Evolutionary conservation across 352 stramenopile species (phyloP).

Genomic region (Globisporangium abappressorium): DNA sequence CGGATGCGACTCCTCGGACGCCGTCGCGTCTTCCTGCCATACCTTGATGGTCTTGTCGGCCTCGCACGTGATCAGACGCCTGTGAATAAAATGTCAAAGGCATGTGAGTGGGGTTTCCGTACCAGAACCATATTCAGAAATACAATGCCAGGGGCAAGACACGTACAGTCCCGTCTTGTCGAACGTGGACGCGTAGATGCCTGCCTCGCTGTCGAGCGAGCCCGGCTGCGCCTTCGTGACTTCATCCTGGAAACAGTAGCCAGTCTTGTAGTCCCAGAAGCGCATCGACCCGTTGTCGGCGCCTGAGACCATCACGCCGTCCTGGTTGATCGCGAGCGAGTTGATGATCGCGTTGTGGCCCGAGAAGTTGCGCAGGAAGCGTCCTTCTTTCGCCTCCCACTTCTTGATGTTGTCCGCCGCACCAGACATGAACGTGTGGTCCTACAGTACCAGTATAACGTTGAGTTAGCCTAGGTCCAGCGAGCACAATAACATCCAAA

Average conservation of each 20-base stretch:
- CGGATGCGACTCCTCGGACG: slow-evolving; percentile 94
- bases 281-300: slow-evolving; percentile 97
- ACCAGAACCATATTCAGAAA: slow-evolving; percentile 3
- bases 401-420: slow-evolving; percentile 99
- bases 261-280: slow-evolving; percentile 99
- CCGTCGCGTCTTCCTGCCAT: slow-evolving; percentile 95
- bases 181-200: slow-evolving; percentile 96
- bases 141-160: neutral
- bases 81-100: slow-evolving; percentile 26
- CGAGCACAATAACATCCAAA: neutral
- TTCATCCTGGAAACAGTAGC: slow-evolving; percentile 96
- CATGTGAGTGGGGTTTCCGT: neutral
- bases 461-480: neutral
- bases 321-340: slow-evolving; percentile 97
- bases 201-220: slow-evolving; percentile 97
- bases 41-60: slow-evolving; percentile 99
- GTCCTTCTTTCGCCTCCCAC: slow-evolving; percentile 95
- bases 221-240: slow-evolving; percentile 94
- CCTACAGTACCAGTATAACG: slow-evolving; percentile 25
- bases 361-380: slow-evolving; percentile 96
- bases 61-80: slow-evolving; percentile 97
- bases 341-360: slow-evolving; percentile 99
- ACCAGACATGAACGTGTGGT: slow-evolving; percentile 97
- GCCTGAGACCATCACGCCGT: slow-evolving; percentile 95
- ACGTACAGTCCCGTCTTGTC: slow-evolving; percentile 95